phyloP scores from a whole-genome alignment of 129 eudicot genomes.

The Chrysanthemum seticuspe region DNA sequence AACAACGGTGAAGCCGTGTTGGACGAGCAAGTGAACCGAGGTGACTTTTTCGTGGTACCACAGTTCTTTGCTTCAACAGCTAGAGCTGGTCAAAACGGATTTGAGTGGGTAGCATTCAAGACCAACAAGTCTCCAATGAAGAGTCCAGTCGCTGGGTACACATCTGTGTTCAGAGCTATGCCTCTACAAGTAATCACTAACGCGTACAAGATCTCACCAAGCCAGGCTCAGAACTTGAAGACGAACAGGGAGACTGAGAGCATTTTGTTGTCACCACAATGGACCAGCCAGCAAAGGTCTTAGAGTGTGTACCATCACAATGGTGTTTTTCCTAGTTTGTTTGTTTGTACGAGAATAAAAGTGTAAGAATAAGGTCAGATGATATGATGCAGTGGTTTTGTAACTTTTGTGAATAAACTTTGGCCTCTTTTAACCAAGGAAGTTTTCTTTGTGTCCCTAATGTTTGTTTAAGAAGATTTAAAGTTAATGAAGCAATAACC shows the following conservation, averaged over 20 bases:
- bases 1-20: conserved; percentile 49
- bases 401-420: conserved; percentile 17
- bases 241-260: conserved; percentile 47
- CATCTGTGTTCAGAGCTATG: conserved; percentile 71
- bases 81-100: conserved; percentile 56
- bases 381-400: conserved; percentile 19
- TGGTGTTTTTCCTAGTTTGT: conserved; percentile 8
- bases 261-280: conserved; percentile 44
- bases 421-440: conserved; percentile 10
- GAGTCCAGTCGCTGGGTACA: conserved; percentile 63
- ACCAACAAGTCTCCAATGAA: conserved; percentile 61
- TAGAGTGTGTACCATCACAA: conserved; percentile 1
- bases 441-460: background rate
- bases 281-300: conserved; percentile 7
- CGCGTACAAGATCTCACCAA: conserved; percentile 47
- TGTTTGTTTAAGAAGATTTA: no score
- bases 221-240: conserved; percentile 61
- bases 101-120: conserved; percentile 72
- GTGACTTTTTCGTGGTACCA: conserved; percentile 69
- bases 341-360: conserved; percentile 18
- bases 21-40: conserved; percentile 54
- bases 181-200: conserved; percentile 56
- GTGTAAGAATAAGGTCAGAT: conserved; percentile 22
- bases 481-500: no score
- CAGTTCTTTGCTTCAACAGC: conserved; percentile 49